phyloP scores from a whole-genome alignment of 2,329 filamentous ascomycete genomes.

The Colletotrichum australisinense region DNA sequence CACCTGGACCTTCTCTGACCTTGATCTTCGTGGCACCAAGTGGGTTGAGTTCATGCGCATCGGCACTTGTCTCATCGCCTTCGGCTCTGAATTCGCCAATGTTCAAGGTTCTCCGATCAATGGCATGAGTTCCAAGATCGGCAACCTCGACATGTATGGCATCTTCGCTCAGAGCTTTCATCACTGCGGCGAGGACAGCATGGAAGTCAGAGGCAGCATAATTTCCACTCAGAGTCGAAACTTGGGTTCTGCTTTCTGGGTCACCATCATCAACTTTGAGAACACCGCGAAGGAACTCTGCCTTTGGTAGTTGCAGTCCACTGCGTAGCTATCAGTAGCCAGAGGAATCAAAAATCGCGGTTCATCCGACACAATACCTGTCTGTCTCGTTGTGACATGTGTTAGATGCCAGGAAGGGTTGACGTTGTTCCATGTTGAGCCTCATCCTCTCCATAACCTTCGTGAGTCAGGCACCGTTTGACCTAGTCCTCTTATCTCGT shows the following conservation, averaged over 20 bases:
- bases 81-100: neutral
- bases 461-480: neutral
- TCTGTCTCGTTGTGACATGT: constrained; percentile 13
- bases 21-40: constrained; percentile 3
- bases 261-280: neutral
- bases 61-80: constrained; percentile 6
- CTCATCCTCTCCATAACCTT: neutral
- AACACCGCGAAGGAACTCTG: neutral
- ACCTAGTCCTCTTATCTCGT: neutral
- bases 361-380: constrained; percentile 4
- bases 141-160: constrained; percentile 6
- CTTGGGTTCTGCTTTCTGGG: neutral
- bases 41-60: constrained; percentile 8
- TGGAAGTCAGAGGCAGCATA: constrained; percentile 16
- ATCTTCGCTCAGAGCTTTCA: neutral
- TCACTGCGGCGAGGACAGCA: neutral
- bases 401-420: constrained; percentile 2
- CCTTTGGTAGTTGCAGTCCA: neutral
- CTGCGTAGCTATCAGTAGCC: neutral
- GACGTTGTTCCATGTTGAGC: neutral
- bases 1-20: neutral
- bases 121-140: neutral
- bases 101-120: neutral
- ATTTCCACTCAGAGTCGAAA: neutral
- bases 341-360: neutral